These are phyloP conservation scores for Syncephalis plumigaleata DNA, from an alignment of 371 early-diverging fungal genomes.

Conservation along the genomic window DNA sequence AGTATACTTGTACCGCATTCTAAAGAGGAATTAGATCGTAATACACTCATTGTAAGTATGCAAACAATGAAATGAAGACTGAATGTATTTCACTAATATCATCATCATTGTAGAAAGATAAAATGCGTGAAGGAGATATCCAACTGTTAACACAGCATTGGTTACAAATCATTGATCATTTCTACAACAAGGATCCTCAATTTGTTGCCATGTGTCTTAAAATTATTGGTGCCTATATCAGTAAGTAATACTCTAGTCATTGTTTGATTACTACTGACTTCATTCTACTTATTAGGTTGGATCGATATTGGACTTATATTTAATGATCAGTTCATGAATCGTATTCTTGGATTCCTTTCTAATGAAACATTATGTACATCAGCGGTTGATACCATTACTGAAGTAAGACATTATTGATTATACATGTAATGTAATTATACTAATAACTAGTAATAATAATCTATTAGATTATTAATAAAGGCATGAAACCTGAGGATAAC, in stretches of 20 bases:
- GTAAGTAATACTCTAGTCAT: slow-evolving; percentile 8
- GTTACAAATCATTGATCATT: slow-evolving; percentile 46
- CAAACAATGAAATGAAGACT: no score
- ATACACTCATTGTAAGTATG: slow-evolving; percentile 36
- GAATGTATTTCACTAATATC: no score
- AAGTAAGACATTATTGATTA: slow-evolving; percentile 12
- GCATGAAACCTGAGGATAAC: slow-evolving; percentile 76
- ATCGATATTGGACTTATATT: slow-evolving; percentile 84
- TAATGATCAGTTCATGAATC: slow-evolving; percentile 59
- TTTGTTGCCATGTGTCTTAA: slow-evolving; percentile 44
- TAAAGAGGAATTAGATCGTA: slow-evolving; percentile 51
- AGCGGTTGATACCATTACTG: slow-evolving; percentile 67
- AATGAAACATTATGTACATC: slow-evolving; percentile 36
- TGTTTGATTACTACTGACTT: not conserved
- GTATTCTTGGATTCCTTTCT: slow-evolving; percentile 51
- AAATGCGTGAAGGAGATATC: slow-evolving; percentile 75
- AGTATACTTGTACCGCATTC: slow-evolving; percentile 51
- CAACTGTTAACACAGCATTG: slow-evolving; percentile 55
- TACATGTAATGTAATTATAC: no score
- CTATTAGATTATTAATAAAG: slow-evolving; percentile 59
- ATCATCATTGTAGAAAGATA: slow-evolving; percentile 42
- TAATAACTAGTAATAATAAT: not conserved
- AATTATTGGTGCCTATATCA: slow-evolving; percentile 40
- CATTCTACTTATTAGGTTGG: slow-evolving; percentile 37
- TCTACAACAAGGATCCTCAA: slow-evolving; percentile 22